A percentile compares a stretch with the other conserved stretches of the same genome.
phyloP scores from a whole-genome alignment of 495 filamentous ascomycete species.

The Baudoinia panamericana region DNA sequence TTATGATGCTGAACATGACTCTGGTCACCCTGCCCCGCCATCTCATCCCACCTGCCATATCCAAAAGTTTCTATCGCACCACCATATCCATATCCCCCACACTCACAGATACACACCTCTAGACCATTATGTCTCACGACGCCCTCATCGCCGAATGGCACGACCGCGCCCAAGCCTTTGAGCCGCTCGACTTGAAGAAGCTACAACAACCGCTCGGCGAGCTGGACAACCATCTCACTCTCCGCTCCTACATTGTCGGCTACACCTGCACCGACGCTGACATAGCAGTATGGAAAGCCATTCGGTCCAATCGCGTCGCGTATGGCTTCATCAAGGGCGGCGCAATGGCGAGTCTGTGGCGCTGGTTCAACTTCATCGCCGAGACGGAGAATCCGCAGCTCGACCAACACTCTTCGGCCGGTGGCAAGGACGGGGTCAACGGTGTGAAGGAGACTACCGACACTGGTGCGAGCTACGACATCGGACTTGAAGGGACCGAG shows the following conservation, averaged over 20 bases:
- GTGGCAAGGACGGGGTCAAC: conserved; percentile 4
- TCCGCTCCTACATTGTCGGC: conserved; percentile 76
- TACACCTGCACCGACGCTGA: conserved; percentile 70
- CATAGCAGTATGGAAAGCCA: conserved; percentile 67
- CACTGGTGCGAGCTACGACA: conserved; percentile 79
- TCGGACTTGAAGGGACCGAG: conserved; percentile 73
- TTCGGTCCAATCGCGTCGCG: conserved; percentile 78
- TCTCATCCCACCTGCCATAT: too few species aligned
- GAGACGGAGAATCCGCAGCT: conserved; percentile 47
- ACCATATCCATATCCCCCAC: too few species aligned
- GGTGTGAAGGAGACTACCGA: conserved; percentile 52
- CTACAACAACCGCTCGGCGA: conserved; percentile 62
- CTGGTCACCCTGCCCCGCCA: too few species aligned
- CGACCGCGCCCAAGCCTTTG: conserved; percentile 37
- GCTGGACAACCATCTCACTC: conserved; percentile 73
- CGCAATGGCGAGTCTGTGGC: conserved; percentile 58
- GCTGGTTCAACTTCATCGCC: conserved; percentile 85
- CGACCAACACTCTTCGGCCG: conserved; percentile 17
- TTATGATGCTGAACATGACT: too few species aligned
- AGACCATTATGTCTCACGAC: conserved; percentile 2
- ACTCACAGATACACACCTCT: too few species aligned
- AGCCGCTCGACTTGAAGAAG: conserved; percentile 59
- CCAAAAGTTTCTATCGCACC: too few species aligned
- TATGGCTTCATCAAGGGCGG: conserved; percentile 62
- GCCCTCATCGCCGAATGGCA: conserved; percentile 40